Evolutionary conservation across 139 green algal species (phyloP), one percentile per base, ranked within the genome.

Genomic region (Raphidocelis subcapitata): DNA sequence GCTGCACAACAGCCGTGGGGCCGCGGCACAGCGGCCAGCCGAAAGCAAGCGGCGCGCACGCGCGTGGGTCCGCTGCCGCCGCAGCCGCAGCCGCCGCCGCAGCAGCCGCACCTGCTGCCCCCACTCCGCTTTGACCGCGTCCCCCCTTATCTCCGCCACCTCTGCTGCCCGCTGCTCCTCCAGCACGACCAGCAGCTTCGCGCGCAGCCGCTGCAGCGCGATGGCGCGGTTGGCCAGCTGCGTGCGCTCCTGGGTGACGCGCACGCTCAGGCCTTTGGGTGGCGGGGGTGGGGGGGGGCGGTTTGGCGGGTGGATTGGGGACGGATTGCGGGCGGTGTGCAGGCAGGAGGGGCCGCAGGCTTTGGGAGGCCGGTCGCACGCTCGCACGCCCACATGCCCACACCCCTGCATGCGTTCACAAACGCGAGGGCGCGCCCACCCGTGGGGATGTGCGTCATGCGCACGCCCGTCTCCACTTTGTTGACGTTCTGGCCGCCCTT

Each of bases 401-500:
- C n/a, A n/a, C n/a, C n/a, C n/a, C n/a, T n/a, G n/a, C n/a, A n/a
- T n/a, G n/a, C n/a, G n/a, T n/a, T n/a, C n/a, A n/a, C n/a, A n/a
- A n/a, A n/a, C n/a, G 41, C 41, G 8, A 8, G 8, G 8, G 41
- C 8, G 8, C 41, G 8, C 41, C 12, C 41, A 49, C 41, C 94
- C 0, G 92, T 97, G 20, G 94, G 94, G 0, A 96, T 35, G 87
- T 98, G 94, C 65, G 82, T 81, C 14, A 98, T 87, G 4, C 94
- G 88, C 64, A 98, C 94, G 69, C 82, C 86, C 41, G 83, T 86
- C 66, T 92, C 84, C 62, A 99, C 92, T 84, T 99, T 99, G 90
- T 99, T 99, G 12, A 99, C 96, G 77, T 99, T 99, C 82, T 99
- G 93, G 2, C 93, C 93, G 3, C 93, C 93, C 35, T 88, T 87